Percentiles rank a stretch among this genome's conserved stretches.
These are phyloP conservation scores for Mediolabrus comicus DNA, from an alignment of 108 stramenopile genomes.

Conservation along the genomic window DNA sequence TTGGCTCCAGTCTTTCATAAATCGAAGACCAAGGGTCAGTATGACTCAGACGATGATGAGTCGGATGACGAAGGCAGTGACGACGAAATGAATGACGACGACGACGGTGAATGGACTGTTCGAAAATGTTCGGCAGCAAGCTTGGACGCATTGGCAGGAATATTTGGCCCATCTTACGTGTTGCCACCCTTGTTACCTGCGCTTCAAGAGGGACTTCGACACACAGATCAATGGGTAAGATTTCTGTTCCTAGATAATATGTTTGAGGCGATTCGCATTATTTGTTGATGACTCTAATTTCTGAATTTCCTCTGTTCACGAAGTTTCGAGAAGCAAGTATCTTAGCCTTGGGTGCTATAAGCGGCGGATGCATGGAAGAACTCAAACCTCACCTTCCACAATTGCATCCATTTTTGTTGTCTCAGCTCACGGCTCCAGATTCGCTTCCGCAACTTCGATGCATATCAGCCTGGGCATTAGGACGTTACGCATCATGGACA, in stretches of 20 bases:
- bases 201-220: conserved; percentile 68
- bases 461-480: conserved; percentile 86
- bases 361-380: conserved; percentile 83
- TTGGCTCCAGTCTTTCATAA: conserved; percentile 86
- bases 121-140: conserved; percentile 88
- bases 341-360: conserved; percentile 87
- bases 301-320: no score
- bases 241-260: no score
- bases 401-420: conserved; percentile 82
- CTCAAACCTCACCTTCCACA: conserved; percentile 70
- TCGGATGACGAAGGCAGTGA: conserved; percentile 71
- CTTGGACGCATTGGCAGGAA: conserved; percentile 72
- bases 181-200: conserved; percentile 80
- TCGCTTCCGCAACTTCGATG: conserved; percentile 78
- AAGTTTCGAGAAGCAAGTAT: conserved; percentile 84
- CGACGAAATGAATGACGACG: conserved; percentile 64
- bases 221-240: conserved; percentile 83
- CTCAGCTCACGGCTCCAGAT: conserved; percentile 54
- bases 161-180: conserved; percentile 67
- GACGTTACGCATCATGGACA: conserved; percentile 81
- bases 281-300: no score
- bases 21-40: conserved; percentile 45
- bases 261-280: no score
- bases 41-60: conserved; percentile 33
- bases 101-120: conserved; percentile 87